These are phyloP conservation scores for Aurantiochytrium sp. DNA, from an alignment of 108 stramenopile genomes.

Conservation along the genomic window DNA sequence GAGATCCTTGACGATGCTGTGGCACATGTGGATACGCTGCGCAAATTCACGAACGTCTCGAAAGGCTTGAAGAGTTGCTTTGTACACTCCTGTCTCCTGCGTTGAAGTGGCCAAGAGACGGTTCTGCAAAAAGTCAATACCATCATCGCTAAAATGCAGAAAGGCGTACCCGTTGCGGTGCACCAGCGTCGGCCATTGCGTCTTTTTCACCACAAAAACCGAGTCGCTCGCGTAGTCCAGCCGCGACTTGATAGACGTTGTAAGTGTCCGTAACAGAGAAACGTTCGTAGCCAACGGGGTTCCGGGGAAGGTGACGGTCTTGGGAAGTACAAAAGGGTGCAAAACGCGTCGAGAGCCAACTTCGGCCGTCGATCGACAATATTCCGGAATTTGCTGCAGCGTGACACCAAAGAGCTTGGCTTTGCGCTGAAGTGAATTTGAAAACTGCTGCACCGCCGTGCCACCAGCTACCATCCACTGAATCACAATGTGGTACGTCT, in stretches of 20 bases:
- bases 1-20: neutral
- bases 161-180: neutral
- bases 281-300: neutral
- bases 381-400: constrained; percentile 11
- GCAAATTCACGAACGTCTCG: neutral
- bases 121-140: constrained; percentile 13
- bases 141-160: neutral
- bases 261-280: neutral
- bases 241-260: neutral
- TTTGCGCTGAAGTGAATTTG: neutral
- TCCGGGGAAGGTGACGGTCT: neutral
- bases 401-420: neutral
- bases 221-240: neutral
- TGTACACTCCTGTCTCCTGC: neutral
- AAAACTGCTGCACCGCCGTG: neutral
- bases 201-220: neutral
- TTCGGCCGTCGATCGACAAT: neutral
- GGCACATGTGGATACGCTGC: neutral
- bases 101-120: neutral
- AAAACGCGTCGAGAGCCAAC: neutral
- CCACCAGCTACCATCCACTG: constrained; percentile 19
- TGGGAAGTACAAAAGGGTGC: neutral
- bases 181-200: neutral
- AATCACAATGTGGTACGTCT: constrained; percentile 11
- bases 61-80: neutral